Conservation (phyloP, 371 early-diverging fungal species). For the Mucor velutinosus region DNA sequence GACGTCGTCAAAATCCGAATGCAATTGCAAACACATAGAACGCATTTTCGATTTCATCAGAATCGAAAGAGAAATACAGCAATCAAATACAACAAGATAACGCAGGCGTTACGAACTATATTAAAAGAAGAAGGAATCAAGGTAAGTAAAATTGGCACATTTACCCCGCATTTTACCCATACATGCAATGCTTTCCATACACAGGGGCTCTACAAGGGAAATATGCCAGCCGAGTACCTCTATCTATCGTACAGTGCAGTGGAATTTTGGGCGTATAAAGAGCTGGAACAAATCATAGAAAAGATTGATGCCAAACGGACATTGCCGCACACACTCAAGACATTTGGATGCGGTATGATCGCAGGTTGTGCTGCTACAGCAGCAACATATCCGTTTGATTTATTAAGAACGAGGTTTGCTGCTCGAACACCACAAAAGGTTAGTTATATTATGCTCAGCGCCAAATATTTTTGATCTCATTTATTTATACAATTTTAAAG, state of each 20-base stretch:
- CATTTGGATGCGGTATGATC: slow-evolving; percentile 71
- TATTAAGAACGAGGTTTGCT: slow-evolving; percentile 92
- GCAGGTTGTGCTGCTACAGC: slow-evolving; percentile 83
- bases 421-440: slow-evolving; percentile 62
- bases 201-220: slow-evolving; percentile 93
- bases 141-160: slow-evolving; percentile 35
- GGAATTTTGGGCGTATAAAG: slow-evolving; percentile 82
- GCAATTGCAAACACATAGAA: slow-evolving; percentile 60
- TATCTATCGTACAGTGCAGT: slow-evolving; percentile 88
- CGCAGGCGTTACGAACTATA: slow-evolving; percentile 59
- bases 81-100: slow-evolving; percentile 61
- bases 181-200: not conserved
- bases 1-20: slow-evolving; percentile 93
- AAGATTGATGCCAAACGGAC: slow-evolving; percentile 16
- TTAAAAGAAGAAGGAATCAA: slow-evolving; percentile 74
- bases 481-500: slow-evolving; percentile 5
- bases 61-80: not conserved
- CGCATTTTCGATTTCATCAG: slow-evolving; percentile 18
- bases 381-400: slow-evolving; percentile 90
- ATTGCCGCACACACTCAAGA: slow-evolving; percentile 46
- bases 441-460: slow-evolving; percentile 13
- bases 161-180: not conserved
- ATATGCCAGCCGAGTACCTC: slow-evolving; percentile 87
- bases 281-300: slow-evolving; percentile 37
- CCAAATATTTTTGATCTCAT: not conserved